These are phyloP conservation scores for Russula abietina DNA, from an alignment of 768 basidiomycete genomes.

Conservation along the genomic window DNA sequence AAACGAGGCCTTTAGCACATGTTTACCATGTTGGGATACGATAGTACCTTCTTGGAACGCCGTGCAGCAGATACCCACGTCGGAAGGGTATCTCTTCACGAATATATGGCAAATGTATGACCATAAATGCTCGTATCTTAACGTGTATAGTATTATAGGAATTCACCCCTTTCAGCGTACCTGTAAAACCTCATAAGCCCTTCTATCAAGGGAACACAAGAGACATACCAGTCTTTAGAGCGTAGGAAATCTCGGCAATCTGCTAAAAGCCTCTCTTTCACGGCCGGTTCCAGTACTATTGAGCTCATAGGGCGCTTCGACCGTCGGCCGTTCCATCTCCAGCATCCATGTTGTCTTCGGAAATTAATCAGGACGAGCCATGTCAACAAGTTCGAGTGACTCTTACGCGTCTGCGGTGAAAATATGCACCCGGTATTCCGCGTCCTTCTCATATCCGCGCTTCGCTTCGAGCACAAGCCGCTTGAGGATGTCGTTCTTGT, in stretches of 20 bases:
- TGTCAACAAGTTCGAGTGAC: slow-evolving; percentile 24
- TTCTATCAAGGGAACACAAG: slow-evolving; percentile 10
- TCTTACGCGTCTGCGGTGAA: slow-evolving; percentile 84
- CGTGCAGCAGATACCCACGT: slow-evolving; percentile 77
- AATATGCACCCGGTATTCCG: slow-evolving; percentile 84
- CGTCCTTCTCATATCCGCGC: slow-evolving; percentile 85
- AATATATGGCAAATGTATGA: slow-evolving; percentile 6
- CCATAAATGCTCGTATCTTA: neutral
- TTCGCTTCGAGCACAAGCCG: slow-evolving; percentile 85
- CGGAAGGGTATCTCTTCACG: slow-evolving; percentile 78
- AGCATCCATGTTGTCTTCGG: slow-evolving; percentile 59
- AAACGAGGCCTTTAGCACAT: slow-evolving; percentile 23
- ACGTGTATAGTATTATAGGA: neutral
- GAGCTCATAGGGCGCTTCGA: slow-evolving; percentile 88
- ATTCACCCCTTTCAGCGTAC: slow-evolving; percentile 84
- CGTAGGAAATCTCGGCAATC: slow-evolving; percentile 82
- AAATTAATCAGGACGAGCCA: slow-evolving; percentile 19
- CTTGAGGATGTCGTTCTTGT: slow-evolving; percentile 84
- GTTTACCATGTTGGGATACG: neutral
- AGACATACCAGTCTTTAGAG: slow-evolving; percentile 75
- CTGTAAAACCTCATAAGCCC: slow-evolving; percentile 35
- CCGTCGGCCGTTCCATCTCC: slow-evolving; percentile 84
- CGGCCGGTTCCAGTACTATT: slow-evolving; percentile 84
- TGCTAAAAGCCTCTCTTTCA: slow-evolving; percentile 82
- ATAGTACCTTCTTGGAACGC: slow-evolving; percentile 73